Evolutionary conservation across 139 green algal species (phyloP), one percentile per base, ranked within the genome.

Genomic region (Zygnema circumcarinatum): DNA sequence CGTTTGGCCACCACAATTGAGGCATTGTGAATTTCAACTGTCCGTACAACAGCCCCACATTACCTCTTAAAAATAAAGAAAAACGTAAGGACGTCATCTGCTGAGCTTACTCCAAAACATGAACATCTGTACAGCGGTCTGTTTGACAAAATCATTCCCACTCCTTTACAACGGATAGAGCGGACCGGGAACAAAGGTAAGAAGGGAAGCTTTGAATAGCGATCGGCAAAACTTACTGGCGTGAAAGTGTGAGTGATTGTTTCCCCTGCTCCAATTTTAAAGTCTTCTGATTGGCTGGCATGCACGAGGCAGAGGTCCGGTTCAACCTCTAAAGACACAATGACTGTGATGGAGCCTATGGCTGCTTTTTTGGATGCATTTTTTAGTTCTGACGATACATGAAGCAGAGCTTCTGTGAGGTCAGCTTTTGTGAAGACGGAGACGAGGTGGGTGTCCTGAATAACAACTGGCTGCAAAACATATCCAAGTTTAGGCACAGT

Each of bases 1-100:
- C 83, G 3, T 90, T 54, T 22, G 87, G 87, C 81, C 81, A 91
- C 87, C 87, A 91, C 1, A 91, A 74, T 83, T 76, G 38, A 21
- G 86, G 84, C 31, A 79, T 35, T 56, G 38, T 29, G 25, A 87
- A 67, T 42, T 36, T n/a, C 69, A 31, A 29, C 25, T 89, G n/a
- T 62, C 16, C 7, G 7, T 16, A 62, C 47, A 62, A 62, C n/a
- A n/a, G n/a, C n/a, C n/a, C n/a, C n/a, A n/a, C n/a, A n/a, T n/a
- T n/a, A n/a, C n/a, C n/a, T n/a, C n/a, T n/a, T n/a, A n/a, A n/a
- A n/a, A n/a, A n/a, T n/a, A n/a, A n/a, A n/a, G n/a, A n/a, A n/a
- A n/a, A n/a, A n/a, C n/a, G n/a, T n/a, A n/a, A n/a, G n/a, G n/a
- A n/a, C n/a, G n/a, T n/a, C n/a, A n/a, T n/a, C n/a, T n/a, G n/a